Percentiles rank a stretch among this genome's conserved stretches.
Conservation (phyloP, 176 grass and related monocot species). For the Zea luxurians region DNA sequence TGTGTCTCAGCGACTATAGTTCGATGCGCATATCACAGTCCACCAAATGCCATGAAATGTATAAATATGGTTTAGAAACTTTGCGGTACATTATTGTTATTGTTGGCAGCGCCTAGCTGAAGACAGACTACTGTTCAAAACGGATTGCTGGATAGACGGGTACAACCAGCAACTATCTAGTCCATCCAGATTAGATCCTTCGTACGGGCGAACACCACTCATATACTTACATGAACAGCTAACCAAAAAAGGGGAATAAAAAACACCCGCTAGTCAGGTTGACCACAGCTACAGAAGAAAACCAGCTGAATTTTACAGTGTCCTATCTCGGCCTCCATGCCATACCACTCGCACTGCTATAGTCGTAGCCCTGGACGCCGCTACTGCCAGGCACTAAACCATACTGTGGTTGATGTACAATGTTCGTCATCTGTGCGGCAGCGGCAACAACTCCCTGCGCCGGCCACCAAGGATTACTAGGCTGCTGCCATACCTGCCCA, state of each 20-base stretch:
- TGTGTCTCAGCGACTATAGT: not conserved
- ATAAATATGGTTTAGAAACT: not conserved
- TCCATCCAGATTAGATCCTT: slow-evolving; percentile 46
- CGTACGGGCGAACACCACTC: slow-evolving; percentile 33
- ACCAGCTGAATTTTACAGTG: slow-evolving; percentile 19
- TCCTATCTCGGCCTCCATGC: slow-evolving; percentile 45
- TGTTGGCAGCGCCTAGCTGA: not conserved
- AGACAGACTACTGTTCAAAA: not conserved
- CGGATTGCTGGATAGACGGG: not conserved
- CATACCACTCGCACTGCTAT: slow-evolving; percentile 28
- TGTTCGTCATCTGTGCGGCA: not conserved
- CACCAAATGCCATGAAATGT: not conserved
- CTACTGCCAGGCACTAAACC: slow-evolving; percentile 22
- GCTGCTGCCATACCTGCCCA: slow-evolving; percentile 33
- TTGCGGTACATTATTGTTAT: not conserved
- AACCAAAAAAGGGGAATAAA: not conserved
- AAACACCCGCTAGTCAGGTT: slow-evolving; percentile 30
- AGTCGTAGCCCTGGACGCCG: slow-evolving; percentile 36
- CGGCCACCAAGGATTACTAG: slow-evolving; percentile 39
- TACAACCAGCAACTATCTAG: slow-evolving; percentile 41
- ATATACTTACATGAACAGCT: slow-evolving; percentile 46
- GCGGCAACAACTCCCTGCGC: not conserved
- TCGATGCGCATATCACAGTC: not conserved
- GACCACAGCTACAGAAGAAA: slow-evolving; percentile 24
- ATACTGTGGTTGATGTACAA: slow-evolving; percentile 42